These are phyloP conservation scores for Escallonia rubra DNA, from an alignment of 129 eudicot species.

Conservation along the genomic window DNA sequence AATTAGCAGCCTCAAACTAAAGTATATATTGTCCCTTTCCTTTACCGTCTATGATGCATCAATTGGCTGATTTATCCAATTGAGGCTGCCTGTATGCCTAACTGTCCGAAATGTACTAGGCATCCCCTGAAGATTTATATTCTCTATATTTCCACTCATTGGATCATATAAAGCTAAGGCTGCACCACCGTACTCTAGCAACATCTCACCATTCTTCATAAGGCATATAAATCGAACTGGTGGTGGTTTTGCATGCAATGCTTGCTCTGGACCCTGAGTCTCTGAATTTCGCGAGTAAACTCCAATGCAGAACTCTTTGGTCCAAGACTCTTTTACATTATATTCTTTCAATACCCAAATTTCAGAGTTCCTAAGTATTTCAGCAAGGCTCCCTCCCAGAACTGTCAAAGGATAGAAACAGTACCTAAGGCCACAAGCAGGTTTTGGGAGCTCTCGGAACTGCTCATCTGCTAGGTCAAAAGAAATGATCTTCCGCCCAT, in stretches of 20 bases:
- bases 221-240: constrained; percentile 16
- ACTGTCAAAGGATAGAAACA: constrained; percentile 35
- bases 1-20: too few relatives aligned
- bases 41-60: background rate
- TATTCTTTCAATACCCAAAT: constrained; percentile 54
- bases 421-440: constrained; percentile 18
- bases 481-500: constrained; percentile 20
- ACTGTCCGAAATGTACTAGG: constrained; percentile 46
- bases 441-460: constrained; percentile 37
- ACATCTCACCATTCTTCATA: constrained; percentile 37
- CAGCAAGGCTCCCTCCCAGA: constrained; percentile 37
- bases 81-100: constrained; percentile 43
- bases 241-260: background rate
- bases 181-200: constrained; percentile 46
- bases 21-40: too few relatives aligned
- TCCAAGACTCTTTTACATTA: constrained; percentile 37
- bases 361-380: constrained; percentile 39
- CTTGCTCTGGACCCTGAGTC: constrained; percentile 3
- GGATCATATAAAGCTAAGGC: constrained; percentile 51
- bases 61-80: background rate
- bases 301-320: constrained; percentile 30
- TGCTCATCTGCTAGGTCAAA: constrained; percentile 52
- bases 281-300: constrained; percentile 1
- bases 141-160: constrained; percentile 27
- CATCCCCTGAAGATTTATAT: constrained; percentile 47